These are phyloP conservation scores for Naganishia antarctica DNA, from an alignment of 768 basidiomycete genomes.

Conservation along the genomic window DNA sequence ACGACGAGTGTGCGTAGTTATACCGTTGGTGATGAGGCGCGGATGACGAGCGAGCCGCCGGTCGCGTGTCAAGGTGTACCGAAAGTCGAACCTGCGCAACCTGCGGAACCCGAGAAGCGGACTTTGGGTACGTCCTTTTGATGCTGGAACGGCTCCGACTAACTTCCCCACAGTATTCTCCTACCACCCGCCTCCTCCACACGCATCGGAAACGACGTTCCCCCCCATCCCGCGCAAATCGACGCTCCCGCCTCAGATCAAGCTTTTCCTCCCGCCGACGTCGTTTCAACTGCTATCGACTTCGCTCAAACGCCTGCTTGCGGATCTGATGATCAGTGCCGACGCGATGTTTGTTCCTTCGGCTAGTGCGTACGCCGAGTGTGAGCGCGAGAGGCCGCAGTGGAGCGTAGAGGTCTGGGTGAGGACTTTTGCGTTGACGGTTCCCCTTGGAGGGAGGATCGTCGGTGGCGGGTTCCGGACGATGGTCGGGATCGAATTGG, in stretches of 20 bases:
- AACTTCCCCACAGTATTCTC: neutral
- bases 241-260: neutral
- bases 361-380: neutral
- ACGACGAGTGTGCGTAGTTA: neutral
- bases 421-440: neutral
- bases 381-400: neutral
- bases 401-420: slow-evolving; percentile 13
- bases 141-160: neutral
- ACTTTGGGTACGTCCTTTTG: neutral
- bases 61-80: too few relatives aligned
- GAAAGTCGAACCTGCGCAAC: too few relatives aligned
- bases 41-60: neutral
- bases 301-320: slow-evolving; percentile 10
- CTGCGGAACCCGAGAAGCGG: neutral
- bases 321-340: slow-evolving; percentile 9
- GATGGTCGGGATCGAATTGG: slow-evolving; percentile 16
- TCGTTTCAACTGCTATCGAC: slow-evolving; percentile 9
- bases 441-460: neutral
- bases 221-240: neutral
- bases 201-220: neutral
- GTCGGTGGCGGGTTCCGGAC: slow-evolving; percentile 12
- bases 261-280: slow-evolving; percentile 1
- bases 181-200: slow-evolving; percentile 5
- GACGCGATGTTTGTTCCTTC: neutral
- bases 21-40: neutral